Evolutionary conservation across 495 filamentous ascomycete genomes (phyloP).

Genomic region (Achaetomiella virescens): DNA sequence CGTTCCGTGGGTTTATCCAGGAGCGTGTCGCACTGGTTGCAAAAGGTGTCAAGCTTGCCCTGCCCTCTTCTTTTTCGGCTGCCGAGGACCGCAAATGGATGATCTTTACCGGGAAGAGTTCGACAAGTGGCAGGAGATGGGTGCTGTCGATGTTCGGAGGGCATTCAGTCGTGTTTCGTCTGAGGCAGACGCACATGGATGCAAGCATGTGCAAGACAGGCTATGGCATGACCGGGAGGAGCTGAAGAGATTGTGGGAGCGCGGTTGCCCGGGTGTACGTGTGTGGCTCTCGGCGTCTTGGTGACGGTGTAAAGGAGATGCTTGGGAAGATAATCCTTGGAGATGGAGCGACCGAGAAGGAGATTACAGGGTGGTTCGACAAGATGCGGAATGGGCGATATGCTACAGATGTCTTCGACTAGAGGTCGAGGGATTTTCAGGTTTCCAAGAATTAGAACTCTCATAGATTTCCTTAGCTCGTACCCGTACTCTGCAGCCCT

Average conservation of each 20-base stretch:
- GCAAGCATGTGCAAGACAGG: conserved; percentile 58
- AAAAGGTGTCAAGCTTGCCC: conserved; percentile 47
- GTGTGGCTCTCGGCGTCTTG: conserved; percentile 58
- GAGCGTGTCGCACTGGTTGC: conserved; percentile 55
- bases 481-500: no score
- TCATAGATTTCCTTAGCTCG: no score
- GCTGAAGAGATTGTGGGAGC: conserved; percentile 46
- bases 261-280: conserved; percentile 60
- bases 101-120: conserved; percentile 57
- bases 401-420: conserved; percentile 65
- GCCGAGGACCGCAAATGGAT: conserved; percentile 51
- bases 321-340: conserved; percentile 40
- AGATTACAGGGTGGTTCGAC: conserved; percentile 47
- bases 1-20: conserved; percentile 66
- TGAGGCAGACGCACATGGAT: conserved; percentile 34
- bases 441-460: background rate
- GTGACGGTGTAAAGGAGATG: conserved; percentile 49
- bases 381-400: conserved; percentile 54
- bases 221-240: conserved; percentile 49
- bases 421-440: conserved; percentile 9
- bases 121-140: conserved; percentile 48
- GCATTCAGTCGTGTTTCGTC: conserved; percentile 44
- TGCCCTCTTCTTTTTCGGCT: conserved; percentile 61
- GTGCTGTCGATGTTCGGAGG: conserved; percentile 52
- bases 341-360: conserved; percentile 33